Conservation (phyloP, 139 green algal genomes). For the Nannochloris sp. region DNA sequence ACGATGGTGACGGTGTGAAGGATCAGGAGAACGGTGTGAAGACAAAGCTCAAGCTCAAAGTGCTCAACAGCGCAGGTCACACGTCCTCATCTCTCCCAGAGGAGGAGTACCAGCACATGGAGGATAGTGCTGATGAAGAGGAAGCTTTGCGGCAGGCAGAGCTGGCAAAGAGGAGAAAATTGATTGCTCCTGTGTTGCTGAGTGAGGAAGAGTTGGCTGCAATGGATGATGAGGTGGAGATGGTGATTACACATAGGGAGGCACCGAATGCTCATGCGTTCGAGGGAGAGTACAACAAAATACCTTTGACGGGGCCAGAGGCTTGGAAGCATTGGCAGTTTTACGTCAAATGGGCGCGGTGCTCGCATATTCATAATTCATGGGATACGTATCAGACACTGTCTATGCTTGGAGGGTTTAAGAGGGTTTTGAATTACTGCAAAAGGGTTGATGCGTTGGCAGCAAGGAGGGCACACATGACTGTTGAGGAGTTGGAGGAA, state of each 20-base stretch:
- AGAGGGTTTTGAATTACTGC: constrained; percentile 91
- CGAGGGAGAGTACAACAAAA: too few species aligned
- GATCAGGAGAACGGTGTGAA: neutral
- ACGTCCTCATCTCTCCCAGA: neutral
- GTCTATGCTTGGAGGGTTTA: constrained; percentile 56
- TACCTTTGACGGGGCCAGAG: constrained; percentile 15
- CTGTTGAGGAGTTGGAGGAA: constrained; percentile 79
- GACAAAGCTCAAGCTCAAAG: too few species aligned
- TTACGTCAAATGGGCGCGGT: constrained; percentile 82
- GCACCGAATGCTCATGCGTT: neutral
- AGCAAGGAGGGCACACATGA: constrained; percentile 25
- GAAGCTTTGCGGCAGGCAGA: neutral
- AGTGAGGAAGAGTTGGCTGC: constrained; percentile 43
- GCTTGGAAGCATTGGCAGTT: constrained; percentile 68
- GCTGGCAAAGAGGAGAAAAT: constrained; percentile 1
- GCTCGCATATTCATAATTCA: constrained; percentile 74
- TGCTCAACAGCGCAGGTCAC: too few species aligned
- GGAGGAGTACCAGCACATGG: constrained; percentile 10
- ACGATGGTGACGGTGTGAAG: neutral
- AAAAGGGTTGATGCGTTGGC: constrained; percentile 53
- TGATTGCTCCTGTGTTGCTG: constrained; percentile 1
- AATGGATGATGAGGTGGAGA: constrained; percentile 50
- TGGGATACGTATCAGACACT: constrained; percentile 67
- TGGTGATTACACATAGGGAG: constrained; percentile 37
- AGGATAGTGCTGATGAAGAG: constrained; percentile 2